These are phyloP conservation scores for Leishmania turanica DNA, from an alignment of 208 protist genomes.

Conservation along the genomic window DNA sequence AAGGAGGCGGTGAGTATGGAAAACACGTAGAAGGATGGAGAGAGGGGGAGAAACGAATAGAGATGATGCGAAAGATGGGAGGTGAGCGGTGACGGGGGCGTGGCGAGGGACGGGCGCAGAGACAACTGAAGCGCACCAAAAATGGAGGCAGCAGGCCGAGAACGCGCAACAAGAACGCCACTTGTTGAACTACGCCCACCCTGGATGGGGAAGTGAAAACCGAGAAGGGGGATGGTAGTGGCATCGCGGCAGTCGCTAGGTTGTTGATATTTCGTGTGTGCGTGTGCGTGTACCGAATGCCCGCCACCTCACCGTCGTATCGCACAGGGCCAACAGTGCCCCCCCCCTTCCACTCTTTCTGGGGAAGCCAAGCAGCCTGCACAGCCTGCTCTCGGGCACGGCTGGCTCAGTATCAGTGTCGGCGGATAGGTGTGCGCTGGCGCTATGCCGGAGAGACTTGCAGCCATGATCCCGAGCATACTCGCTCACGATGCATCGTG, in stretches of 20 bases:
- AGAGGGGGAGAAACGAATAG: not conserved
- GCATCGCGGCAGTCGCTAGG: not conserved
- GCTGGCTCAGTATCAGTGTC: not conserved
- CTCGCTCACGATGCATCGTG: not conserved
- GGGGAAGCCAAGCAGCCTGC: not conserved
- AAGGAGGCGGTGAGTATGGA: not conserved
- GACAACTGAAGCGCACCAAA: not conserved
- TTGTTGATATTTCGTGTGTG: not conserved
- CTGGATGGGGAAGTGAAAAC: not conserved
- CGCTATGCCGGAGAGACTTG: not conserved
- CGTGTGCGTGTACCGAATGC: not conserved
- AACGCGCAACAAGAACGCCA: not conserved
- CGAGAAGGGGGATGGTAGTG: not conserved
- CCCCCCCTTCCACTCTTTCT: no score
- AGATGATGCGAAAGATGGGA: not conserved
- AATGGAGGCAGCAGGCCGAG: no score
- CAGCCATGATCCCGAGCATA: not conserved
- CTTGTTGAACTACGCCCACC: not conserved
- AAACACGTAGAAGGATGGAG: not conserved
- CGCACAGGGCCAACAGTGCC: not conserved
- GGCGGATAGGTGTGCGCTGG: not conserved
- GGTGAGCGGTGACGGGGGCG: not conserved
- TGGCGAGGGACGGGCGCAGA: not conserved
- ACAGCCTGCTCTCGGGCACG: not conserved
- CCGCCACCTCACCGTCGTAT: not conserved